Conservation (phyloP, 345 rosid species). For the Boechera stricta region DNA sequence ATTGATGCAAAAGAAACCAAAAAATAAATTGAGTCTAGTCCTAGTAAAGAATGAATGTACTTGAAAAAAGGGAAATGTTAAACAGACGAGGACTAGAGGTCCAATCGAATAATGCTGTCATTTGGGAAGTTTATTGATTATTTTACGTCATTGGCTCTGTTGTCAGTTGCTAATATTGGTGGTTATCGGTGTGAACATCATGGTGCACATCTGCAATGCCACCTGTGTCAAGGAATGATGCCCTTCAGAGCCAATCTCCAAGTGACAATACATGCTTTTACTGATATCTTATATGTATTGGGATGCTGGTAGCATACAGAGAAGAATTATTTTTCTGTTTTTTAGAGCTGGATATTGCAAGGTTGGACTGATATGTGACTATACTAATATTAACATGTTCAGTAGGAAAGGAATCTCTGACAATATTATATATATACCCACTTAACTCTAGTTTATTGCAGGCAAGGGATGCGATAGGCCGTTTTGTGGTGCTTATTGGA, state of each 20-base stretch:
- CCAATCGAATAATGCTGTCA: not conserved
- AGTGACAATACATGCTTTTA: slow-evolving; percentile 28
- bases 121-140: slow-evolving; percentile 10
- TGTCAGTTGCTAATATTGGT: slow-evolving; percentile 57
- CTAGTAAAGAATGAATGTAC: slow-evolving; percentile 7
- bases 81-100: not conserved
- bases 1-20: not conserved
- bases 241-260: slow-evolving; percentile 65
- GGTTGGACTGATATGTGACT: not conserved
- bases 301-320: not conserved
- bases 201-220: slow-evolving; percentile 81
- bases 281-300: not conserved
- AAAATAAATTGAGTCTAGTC: not conserved
- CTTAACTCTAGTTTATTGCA: slow-evolving; percentile 44
- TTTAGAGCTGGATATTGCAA: slow-evolving; percentile 3
- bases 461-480: slow-evolving; percentile 90
- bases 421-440: not conserved
- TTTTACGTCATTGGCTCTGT: not conserved
- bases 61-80: not conserved
- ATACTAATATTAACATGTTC: not conserved
- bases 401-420: not conserved
- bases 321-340: not conserved
- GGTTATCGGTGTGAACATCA: slow-evolving; percentile 70
- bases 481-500: slow-evolving; percentile 94
- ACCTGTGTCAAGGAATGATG: slow-evolving; percentile 85